Percentiles rank a stretch among this genome's conserved stretches.
Conservation (phyloP, 805 yeast species). For the Metschnikowia noctiluminum region DNA sequence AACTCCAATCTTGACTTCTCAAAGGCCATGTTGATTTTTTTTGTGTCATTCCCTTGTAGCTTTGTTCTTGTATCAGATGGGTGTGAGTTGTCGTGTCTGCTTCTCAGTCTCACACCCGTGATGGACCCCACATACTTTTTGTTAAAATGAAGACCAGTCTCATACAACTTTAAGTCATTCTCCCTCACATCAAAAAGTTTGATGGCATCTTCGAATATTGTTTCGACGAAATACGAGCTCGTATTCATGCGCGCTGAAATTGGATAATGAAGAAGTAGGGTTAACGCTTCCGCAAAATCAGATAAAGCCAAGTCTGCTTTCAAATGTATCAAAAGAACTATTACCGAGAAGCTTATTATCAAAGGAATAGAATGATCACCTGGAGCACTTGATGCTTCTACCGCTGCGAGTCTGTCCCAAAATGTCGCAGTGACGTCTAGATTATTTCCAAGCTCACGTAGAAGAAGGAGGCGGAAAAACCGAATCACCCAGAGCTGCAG, state of each 20-base stretch:
- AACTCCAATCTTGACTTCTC: constrained; percentile 46
- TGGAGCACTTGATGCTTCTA: constrained; percentile 13
- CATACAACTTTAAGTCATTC: constrained; percentile 37
- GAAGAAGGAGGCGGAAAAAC: constrained; percentile 44
- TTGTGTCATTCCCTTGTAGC: constrained; percentile 18
- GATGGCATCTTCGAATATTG: constrained; percentile 33
- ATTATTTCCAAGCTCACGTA: constrained; percentile 46
- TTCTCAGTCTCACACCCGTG: background rate
- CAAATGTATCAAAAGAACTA: constrained; percentile 43
- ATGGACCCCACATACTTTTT: constrained; percentile 34
- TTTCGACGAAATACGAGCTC: constrained; percentile 21
- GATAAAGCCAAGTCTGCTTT: constrained; percentile 43
- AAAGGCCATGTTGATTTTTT: constrained; percentile 39
- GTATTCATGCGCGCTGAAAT: constrained; percentile 18
- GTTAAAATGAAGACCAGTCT: constrained; percentile 40
- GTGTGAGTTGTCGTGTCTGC: background rate
- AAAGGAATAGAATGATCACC: constrained; percentile 24
- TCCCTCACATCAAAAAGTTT: constrained; percentile 31
- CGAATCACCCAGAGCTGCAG: constrained; percentile 56
- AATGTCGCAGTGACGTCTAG: constrained; percentile 31
- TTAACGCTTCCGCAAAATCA: constrained; percentile 52
- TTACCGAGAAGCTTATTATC: constrained; percentile 39
- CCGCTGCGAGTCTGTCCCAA: constrained; percentile 49
- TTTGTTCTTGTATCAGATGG: background rate
- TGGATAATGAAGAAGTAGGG: constrained; percentile 50